Percentiles rank a stretch among this genome's conserved stretches.
Evolutionary conservation across 495 filamentous ascomycete species (phyloP).

Genomic region (Penicillium diatomitis): DNA sequence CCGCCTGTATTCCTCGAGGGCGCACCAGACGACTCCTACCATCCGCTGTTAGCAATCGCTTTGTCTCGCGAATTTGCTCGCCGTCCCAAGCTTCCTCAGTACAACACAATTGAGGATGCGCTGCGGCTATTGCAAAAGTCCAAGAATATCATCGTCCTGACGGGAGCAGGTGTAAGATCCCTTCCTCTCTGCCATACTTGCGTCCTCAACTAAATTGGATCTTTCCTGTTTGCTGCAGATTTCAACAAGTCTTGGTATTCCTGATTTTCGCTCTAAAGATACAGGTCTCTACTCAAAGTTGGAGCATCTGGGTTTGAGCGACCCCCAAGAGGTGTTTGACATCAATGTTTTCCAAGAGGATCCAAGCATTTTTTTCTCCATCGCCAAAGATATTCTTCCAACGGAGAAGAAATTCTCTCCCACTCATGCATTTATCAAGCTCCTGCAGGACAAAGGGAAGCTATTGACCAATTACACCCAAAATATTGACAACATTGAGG

Average conservation of each 20-base stretch:
- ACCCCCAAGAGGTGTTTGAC: conserved; percentile 93
- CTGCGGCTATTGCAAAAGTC: conserved; percentile 63
- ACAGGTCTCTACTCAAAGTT: conserved; percentile 66
- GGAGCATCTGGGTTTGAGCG: conserved; percentile 61
- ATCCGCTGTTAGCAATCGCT: conserved; percentile 62
- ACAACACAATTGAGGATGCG: conserved; percentile 84
- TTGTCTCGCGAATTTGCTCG: conserved; percentile 77
- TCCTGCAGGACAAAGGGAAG: conserved; percentile 85
- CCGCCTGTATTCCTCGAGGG: conserved; percentile 71
- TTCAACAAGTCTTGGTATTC: conserved; percentile 59
- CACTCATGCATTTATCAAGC: conserved; percentile 89
- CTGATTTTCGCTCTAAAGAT: conserved; percentile 59
- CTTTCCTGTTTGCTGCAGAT: conserved; percentile 41
- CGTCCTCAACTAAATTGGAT: not conserved
- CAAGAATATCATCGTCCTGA: conserved; percentile 84
- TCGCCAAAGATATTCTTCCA: conserved; percentile 86
- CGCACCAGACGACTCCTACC: conserved; percentile 63
- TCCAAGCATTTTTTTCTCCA: conserved; percentile 82
- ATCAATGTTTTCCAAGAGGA: conserved; percentile 79
- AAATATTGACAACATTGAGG: conserved; percentile 97
- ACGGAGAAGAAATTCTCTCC: conserved; percentile 66
- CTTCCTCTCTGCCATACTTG: not conserved
- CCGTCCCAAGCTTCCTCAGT: conserved; percentile 67
- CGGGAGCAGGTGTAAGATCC: conserved; percentile 68
- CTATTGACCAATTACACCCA: conserved; percentile 96